Base-by-base conservation (phyloP, 495 filamentous ascomycete genomes). In the Hypoxylon crocopeplum region DNA sequence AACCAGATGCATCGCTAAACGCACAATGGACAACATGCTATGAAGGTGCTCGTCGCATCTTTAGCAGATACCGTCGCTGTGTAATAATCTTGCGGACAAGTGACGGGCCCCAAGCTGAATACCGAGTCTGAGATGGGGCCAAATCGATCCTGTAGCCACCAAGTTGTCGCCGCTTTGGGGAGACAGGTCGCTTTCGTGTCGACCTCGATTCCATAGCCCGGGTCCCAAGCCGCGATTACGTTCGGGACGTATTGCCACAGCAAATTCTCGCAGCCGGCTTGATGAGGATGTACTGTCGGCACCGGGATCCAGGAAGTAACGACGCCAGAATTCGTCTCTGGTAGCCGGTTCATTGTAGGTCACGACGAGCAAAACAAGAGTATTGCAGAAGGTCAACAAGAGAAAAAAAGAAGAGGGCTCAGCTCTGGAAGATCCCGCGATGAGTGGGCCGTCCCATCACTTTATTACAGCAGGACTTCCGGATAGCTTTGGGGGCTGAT, bases 11-110 rank as follows among this genome's bases (percentile, higher is more conserved):
- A 25, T 33, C 15, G 46, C 27, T 16, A 42, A 36, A 62, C 66
- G 34, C 55, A 71, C 69, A 64, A 33, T 37, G 69, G 69, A 47
- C 69, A 71, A 50, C 69, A 71, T 20, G 52, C 69, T 12, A 71
- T 53, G 17, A 49, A 59, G 5, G 66, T 67, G 20, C 55, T 71
- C 12, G 47, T 38, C 5, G 48, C 38, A 25, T 64, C 53, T 30
- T 69, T 64, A 17, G 58, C 56, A 8, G 49, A 64, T 7, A 41
- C 48, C 13, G 56, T 59, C 6, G 69, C 69, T 7, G 69, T 71
- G 29, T 59, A 67, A 30, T 71, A 71, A 25, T 68, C 69, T 42
- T 67, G 46, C 8, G 69, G 69, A 17, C 69, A 71, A 7, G 56
- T 62, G 38, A 71, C 29, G 15, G 68, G 53, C 10, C 54, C 67